Percentiles rank a stretch among this genome's conserved stretches.
These are phyloP conservation scores for Hordeum vulgare DNA, from an alignment of 176 grass and related monocot species.

Conservation along the genomic window MorexV3_pseudomolecules_assembly NC_058524.1:585423752-585424251, in stretches of 20 bases:
- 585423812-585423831: neutral
- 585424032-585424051: neutral
- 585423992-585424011: neutral
- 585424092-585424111: neutral
- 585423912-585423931: neutral
- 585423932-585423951: conserved; percentile 78
- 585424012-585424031: neutral
- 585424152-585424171: neutral
- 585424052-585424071: neutral
- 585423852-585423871: neutral
- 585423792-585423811: neutral
- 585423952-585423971: conserved; percentile 89
- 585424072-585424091: neutral
- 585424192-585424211: conserved; percentile 5
- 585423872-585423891: neutral
- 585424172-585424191: neutral
- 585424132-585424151: neutral
- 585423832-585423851: conserved; percentile 1
- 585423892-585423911: neutral
- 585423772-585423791: neutral
- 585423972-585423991: neutral
- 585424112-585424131: neutral
- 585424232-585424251: neutral
- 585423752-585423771: neutral
- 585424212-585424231: neutral